These are phyloP conservation scores for Heterobasidion occidentale DNA, from an alignment of 1,284 basidiomycete genomes.

Conservation along the genomic window DNA sequence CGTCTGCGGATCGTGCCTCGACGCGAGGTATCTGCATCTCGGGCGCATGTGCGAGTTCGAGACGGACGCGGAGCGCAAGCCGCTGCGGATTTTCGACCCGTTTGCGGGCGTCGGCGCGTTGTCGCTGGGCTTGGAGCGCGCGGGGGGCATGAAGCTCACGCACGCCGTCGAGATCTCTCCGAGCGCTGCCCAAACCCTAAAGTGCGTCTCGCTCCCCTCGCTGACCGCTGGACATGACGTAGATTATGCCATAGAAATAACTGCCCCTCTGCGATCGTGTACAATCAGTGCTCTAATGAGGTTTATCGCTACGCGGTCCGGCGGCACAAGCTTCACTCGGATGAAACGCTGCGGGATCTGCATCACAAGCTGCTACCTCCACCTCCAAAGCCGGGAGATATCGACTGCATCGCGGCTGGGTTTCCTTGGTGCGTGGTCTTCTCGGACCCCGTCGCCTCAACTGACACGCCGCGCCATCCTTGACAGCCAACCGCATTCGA, in stretches of 20 bases:
- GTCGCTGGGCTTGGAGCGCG: slow-evolving; percentile 43
- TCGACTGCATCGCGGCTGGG: slow-evolving; percentile 57
- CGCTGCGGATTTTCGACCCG: slow-evolving; percentile 47
- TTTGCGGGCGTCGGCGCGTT: slow-evolving; percentile 65
- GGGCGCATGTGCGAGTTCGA: slow-evolving; percentile 10
- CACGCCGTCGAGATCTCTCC: slow-evolving; percentile 64
- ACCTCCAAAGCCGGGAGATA: slow-evolving; percentile 40
- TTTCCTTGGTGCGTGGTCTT: slow-evolving; percentile 60
- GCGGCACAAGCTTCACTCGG: slow-evolving; percentile 25
- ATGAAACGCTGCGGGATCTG: slow-evolving; percentile 27
- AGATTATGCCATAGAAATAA: slow-evolving; percentile 28
- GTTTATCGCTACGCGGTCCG: slow-evolving; percentile 50
- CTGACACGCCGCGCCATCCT: slow-evolving; percentile 1
- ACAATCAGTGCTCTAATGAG: slow-evolving; percentile 56
- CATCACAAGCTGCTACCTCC: slow-evolving; percentile 27
- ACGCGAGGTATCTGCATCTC: slow-evolving; percentile 19
- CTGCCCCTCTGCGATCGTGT: slow-evolving; percentile 33
- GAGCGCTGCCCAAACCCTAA: slow-evolving; percentile 57
- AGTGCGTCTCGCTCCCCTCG: slow-evolving; percentile 27
- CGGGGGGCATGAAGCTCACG: slow-evolving; percentile 42
- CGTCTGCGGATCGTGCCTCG: slow-evolving; percentile 40
- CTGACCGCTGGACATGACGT: no score
- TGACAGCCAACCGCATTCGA: slow-evolving; percentile 29
- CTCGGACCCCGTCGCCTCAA: not conserved
- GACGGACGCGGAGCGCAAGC: slow-evolving; percentile 16